A percentile compares a stretch with the other conserved stretches of the same genome.
Conservation (phyloP, 1,139 yeast genomes). For the Yamadazyma atmosphaerica region DNA sequence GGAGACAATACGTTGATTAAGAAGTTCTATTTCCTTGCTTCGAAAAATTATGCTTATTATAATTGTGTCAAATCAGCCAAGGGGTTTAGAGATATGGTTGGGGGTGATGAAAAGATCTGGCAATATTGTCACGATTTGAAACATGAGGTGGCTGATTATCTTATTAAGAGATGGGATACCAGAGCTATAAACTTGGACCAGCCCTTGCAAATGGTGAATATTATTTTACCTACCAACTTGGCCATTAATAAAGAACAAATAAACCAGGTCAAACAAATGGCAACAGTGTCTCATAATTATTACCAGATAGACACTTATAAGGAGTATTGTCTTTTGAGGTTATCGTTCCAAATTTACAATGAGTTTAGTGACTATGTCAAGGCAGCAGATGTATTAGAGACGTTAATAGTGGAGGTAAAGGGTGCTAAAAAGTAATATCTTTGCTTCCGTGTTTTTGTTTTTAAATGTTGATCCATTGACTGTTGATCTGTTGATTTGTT, state of each 20-base stretch:
- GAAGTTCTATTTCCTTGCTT: constrained; percentile 41
- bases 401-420: neutral
- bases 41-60: constrained; percentile 30
- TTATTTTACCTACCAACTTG: constrained; percentile 40
- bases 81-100: constrained; percentile 48
- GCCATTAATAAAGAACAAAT: constrained; percentile 11
- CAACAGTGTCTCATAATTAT: constrained; percentile 17
- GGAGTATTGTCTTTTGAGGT: constrained; percentile 47
- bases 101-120: constrained; percentile 59
- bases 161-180: constrained; percentile 42
- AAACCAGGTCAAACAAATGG: neutral
- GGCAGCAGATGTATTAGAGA: constrained; percentile 35
- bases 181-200: constrained; percentile 29
- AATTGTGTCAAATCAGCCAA: constrained; percentile 39
- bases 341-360: constrained; percentile 61
- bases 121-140: constrained; percentile 45
- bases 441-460: too few relatives aligned
- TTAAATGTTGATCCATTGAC: too few relatives aligned
- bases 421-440: neutral
- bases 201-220: constrained; percentile 23
- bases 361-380: constrained; percentile 53
- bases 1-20: constrained; percentile 32
- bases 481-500: too few relatives aligned
- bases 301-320: constrained; percentile 47
- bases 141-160: constrained; percentile 32